A percentile compares a stretch with the other conserved stretches of the same genome.
Evolutionary conservation across 1,139 yeast genomes (phyloP).

Genomic region (Yamadazyma spencermartinsiae): DNA sequence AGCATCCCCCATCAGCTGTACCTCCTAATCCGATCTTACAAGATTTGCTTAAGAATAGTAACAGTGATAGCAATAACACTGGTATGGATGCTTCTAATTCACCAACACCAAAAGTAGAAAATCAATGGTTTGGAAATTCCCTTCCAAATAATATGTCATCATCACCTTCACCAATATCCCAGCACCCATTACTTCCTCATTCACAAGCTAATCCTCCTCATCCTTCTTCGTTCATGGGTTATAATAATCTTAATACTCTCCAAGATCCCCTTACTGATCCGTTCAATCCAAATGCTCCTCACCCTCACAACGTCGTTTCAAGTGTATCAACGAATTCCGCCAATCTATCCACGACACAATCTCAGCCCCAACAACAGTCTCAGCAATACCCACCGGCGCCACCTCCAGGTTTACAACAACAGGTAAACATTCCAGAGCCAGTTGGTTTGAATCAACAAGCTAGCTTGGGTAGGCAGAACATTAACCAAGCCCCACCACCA

Average conservation of each 20-base stretch:
- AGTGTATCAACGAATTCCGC: not conserved
- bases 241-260: conserved; percentile 1
- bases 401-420: conserved; percentile 6
- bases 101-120: conserved; percentile 16
- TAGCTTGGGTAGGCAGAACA: not conserved
- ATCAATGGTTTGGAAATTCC: conserved; percentile 10
- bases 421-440: not conserved
- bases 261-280: conserved; percentile 10
- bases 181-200: conserved; percentile 5
- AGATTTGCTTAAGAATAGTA: conserved; percentile 8
- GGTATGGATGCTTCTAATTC: conserved; percentile 4
- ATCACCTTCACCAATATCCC: conserved; percentile 2
- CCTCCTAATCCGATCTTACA: conserved; percentile 10
- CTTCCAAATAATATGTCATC: not conserved
- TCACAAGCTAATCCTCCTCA: too few relatives aligned
- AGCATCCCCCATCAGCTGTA: conserved; percentile 1
- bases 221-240: conserved; percentile 10
- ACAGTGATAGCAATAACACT: not conserved
- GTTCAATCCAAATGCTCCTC: not conserved
- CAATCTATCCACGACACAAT: not conserved
- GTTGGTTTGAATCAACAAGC: conserved; percentile 1
- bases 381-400: not conserved
- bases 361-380: not conserved
- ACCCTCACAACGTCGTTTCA: not conserved
- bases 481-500: not conserved